Evolutionary conservation across 345 rosid species (phyloP).

Genomic region (Mangifera indica): DNA sequence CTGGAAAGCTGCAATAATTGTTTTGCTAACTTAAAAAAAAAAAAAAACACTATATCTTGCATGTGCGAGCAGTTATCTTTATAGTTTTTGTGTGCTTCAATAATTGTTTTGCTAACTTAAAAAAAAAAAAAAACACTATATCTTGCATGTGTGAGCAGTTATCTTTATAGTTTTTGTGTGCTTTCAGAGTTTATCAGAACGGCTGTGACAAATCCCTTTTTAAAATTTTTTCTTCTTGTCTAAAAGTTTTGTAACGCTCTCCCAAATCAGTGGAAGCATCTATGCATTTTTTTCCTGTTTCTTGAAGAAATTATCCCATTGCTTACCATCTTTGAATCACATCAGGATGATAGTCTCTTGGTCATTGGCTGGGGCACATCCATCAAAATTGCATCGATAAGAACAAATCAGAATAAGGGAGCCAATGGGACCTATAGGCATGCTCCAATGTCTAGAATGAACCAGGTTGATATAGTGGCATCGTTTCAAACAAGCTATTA

Average conservation of each 20-base stretch:
- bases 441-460: conserved; percentile 54
- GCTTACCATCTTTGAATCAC: conserved; percentile 17
- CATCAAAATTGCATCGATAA: conserved; percentile 91
- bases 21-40: background rate
- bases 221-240: conserved; percentile 9
- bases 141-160: conserved; percentile 4
- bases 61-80: background rate
- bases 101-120: background rate
- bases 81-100: background rate
- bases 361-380: conserved; percentile 98
- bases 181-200: conserved; percentile 1
- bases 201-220: background rate
- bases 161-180: background rate
- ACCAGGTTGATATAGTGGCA: conserved; percentile 93
- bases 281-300: background rate
- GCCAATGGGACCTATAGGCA: conserved; percentile 65
- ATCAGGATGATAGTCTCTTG: conserved; percentile 83
- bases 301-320: conserved; percentile 3
- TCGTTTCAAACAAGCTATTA: conserved; percentile 96
- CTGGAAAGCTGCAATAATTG: conserved; percentile 6
- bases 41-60: background rate
- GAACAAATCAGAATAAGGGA: conserved; percentile 51
- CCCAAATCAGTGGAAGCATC: background rate
- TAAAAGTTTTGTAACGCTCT: background rate
- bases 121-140: background rate